Percentiles rank a stretch among this genome's conserved stretches.
Evolutionary conservation across 352 stramenopile species (phyloP).

Genomic region (Pelagophyceae sp.): DNA sequence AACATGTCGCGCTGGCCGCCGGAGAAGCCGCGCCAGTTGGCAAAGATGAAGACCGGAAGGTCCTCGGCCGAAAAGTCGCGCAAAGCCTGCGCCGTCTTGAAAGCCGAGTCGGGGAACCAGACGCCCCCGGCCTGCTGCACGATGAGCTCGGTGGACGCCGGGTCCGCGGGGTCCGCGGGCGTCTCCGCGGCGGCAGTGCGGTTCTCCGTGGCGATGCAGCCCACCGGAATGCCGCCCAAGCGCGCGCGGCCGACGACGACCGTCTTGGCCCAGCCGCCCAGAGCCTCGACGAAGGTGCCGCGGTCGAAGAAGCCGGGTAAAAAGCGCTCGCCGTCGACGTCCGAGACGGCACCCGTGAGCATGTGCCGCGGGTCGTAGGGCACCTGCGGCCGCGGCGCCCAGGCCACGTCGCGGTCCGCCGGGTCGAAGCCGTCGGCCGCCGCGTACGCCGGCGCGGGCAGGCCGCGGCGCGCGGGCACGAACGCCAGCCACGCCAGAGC

Average conservation of each 20-base stretch:
- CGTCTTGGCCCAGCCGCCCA: constrained; percentile 97
- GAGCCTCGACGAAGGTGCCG: constrained; percentile 92
- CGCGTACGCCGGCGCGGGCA: constrained; percentile 42
- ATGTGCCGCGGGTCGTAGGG: constrained; percentile 90
- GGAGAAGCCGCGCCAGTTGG: constrained; percentile 99
- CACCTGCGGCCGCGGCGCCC: constrained; percentile 71
- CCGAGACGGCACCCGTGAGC: constrained; percentile 59
- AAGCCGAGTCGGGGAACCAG: constrained; percentile 99
- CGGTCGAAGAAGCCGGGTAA: constrained; percentile 76
- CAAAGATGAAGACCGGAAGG: constrained; percentile 97
- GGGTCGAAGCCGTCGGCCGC: constrained; percentile 59
- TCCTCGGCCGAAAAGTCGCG: constrained; percentile 98
- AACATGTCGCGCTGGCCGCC: constrained; percentile 99
- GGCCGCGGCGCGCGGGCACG: constrained; percentile 45
- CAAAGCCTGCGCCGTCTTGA: constrained; percentile 99
- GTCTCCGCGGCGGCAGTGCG: constrained; percentile 90
- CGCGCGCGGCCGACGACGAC: constrained; percentile 93
- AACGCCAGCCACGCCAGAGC: constrained; percentile 93
- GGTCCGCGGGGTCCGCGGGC: constrained; percentile 92
- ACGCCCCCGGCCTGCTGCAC: constrained; percentile 87
- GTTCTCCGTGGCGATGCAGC: constrained; percentile 97
- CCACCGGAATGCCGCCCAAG: constrained; percentile 94
- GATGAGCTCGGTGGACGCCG: constrained; percentile 86
- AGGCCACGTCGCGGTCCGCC: constrained; percentile 72
- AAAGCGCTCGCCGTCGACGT: no score